Conservation (phyloP, 2,329 filamentous ascomycete species). For the Myriangium duriaei region DNA sequence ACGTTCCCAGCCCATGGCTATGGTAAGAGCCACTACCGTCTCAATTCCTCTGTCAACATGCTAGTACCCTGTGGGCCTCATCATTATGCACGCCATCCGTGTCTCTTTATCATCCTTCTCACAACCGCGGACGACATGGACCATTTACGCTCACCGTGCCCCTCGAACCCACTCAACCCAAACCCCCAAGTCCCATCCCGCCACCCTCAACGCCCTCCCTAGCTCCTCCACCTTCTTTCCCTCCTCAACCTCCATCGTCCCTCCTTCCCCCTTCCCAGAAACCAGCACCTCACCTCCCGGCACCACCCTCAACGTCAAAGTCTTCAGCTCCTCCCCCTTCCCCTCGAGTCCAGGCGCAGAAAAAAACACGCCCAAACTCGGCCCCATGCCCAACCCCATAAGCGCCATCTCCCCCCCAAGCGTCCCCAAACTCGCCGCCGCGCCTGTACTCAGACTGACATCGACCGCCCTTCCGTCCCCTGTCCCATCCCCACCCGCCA, state of each 20-base stretch:
- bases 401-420: neutral
- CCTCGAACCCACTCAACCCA: slow-evolving; percentile 38
- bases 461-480: neutral
- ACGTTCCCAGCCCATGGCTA: no score
- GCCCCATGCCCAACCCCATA: slow-evolving; percentile 1
- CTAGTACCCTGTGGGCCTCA: no score
- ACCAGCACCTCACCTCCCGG: slow-evolving; percentile 48
- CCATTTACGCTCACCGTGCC: no score
- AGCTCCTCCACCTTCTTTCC: slow-evolving; percentile 22
- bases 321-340: slow-evolving; percentile 36
- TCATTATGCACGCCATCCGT: no score
- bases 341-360: slow-evolving; percentile 26
- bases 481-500: neutral
- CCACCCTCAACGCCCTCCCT: slow-evolving; percentile 33
- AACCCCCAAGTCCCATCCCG: slow-evolving; percentile 34
- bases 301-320: slow-evolving; percentile 46
- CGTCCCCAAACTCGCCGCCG: slow-evolving; percentile 4
- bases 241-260: slow-evolving; percentile 12
- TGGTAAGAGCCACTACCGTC: no score
- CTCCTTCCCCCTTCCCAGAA: slow-evolving; percentile 20
- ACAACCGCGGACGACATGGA: no score
- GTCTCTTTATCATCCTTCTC: no score
- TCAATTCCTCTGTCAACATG: no score
- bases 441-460: slow-evolving; percentile 10
- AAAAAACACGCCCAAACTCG: slow-evolving; percentile 10